Evolutionary conservation across 306 rosid species (phyloP).

Genomic region (Vicia sativa): DNA sequence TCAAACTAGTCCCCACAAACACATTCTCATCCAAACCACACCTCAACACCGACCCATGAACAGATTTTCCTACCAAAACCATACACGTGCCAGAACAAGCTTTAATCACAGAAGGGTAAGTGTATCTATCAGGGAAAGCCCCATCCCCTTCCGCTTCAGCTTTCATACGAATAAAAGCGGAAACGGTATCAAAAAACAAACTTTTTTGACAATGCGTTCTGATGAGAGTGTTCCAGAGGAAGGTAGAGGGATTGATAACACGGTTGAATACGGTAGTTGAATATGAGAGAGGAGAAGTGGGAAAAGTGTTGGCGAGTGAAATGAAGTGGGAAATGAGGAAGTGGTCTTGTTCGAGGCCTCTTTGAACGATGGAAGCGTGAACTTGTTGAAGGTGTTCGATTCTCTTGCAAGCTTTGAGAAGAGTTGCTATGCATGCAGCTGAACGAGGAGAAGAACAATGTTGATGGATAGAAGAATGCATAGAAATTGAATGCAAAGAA

Average conservation of each 20-base stretch:
- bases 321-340: constrained; percentile 56
- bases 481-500: not conserved
- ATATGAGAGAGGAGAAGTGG: constrained; percentile 26
- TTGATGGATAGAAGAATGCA: constrained; percentile 39
- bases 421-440: constrained; percentile 40
- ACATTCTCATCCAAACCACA: constrained; percentile 59
- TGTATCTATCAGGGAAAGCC: constrained; percentile 54
- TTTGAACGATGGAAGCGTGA: constrained; percentile 61
- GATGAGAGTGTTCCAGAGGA: constrained; percentile 74
- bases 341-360: constrained; percentile 77
- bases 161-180: constrained; percentile 55
- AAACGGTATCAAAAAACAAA: constrained; percentile 41
- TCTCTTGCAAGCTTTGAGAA: constrained; percentile 57
- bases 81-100: constrained; percentile 48
- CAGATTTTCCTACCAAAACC: constrained; percentile 47
- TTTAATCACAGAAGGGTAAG: constrained; percentile 70
- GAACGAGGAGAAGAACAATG: constrained; percentile 33
- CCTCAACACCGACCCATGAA: constrained; percentile 69
- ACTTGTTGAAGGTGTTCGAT: constrained; percentile 54
- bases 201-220: constrained; percentile 46
- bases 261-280: constrained; percentile 42
- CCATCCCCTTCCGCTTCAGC: constrained; percentile 35
- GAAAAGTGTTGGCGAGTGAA: constrained; percentile 29
- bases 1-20: constrained; percentile 66
- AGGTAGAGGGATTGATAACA: constrained; percentile 48